These are phyloP conservation scores for Cinnamomum micranthum DNA, from an alignment of 164 flowering plant species.

Conservation along the genomic window DNA sequence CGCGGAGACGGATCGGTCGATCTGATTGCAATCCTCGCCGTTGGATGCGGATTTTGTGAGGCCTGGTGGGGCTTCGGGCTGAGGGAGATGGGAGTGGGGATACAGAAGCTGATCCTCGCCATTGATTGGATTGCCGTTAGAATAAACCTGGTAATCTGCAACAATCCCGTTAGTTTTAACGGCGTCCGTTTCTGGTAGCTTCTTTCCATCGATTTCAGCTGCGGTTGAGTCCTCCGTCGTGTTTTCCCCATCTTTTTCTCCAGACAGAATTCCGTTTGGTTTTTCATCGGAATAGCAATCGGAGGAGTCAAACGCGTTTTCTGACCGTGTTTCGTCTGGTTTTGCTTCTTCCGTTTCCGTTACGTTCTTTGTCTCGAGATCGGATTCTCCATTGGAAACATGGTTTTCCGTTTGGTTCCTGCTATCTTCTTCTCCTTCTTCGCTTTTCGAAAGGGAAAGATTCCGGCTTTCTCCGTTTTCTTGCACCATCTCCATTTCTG, in stretches of 20 bases:
- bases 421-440: background rate
- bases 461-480: background rate
- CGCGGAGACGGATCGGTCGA: constrained; percentile 20
- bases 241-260: no score
- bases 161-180: background rate
- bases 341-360: no score
- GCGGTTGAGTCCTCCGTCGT: no score
- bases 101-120: constrained; percentile 11
- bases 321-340: background rate
- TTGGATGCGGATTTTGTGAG: constrained; percentile 13
- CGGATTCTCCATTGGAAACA: background rate
- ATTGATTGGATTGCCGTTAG: background rate
- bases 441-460: no score
- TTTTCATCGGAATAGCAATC: no score
- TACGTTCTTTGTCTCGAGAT: background rate
- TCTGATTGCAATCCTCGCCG: constrained; percentile 9
- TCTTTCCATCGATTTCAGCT: no score
- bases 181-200: background rate
- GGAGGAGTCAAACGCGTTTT: background rate
- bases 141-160: background rate
- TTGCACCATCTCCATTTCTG: background rate
- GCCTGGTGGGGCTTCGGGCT: constrained; percentile 50
- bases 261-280: no score
- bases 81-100: constrained; percentile 42
- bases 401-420: background rate